These are phyloP conservation scores for Malus sylvestris DNA, from an alignment of 306 rosid genomes.

Conservation along the genomic window DNA sequence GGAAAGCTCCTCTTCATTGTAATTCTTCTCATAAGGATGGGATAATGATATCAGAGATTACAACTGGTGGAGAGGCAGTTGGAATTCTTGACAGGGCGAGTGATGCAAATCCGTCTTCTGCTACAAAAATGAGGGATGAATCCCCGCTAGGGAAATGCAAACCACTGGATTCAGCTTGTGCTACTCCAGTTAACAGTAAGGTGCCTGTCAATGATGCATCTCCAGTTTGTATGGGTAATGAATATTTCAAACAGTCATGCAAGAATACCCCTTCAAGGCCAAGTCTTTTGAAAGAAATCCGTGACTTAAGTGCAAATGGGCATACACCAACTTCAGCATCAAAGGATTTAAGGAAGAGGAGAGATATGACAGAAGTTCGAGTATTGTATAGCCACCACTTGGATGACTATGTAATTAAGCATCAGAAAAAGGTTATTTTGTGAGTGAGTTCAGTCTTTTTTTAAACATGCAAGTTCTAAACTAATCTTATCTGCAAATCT, in stretches of 20 bases:
- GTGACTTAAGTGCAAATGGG: constrained; percentile 39
- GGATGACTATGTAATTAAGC: constrained; percentile 62
- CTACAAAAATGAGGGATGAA: constrained; percentile 20
- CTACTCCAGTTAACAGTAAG: constrained; percentile 52
- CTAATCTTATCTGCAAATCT: constrained; percentile 19
- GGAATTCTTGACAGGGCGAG: constrained; percentile 10
- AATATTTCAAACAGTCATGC: constrained; percentile 55
- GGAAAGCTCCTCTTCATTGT: constrained; percentile 10
- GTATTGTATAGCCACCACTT: constrained; percentile 80
- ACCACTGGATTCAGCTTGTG: constrained; percentile 36
- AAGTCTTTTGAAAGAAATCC: constrained; percentile 55
- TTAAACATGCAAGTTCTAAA: constrained; percentile 9
- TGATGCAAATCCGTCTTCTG: constrained; percentile 14
- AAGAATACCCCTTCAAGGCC: constrained; percentile 29
- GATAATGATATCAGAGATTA: constrained; percentile 9
- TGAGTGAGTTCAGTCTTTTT: constrained; percentile 5
- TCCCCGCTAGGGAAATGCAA: constrained; percentile 38
- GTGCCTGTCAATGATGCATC: constrained; percentile 49
- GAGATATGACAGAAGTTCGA: constrained; percentile 63
- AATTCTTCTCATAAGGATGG: constrained; percentile 13
- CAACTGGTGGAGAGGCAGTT: background rate
- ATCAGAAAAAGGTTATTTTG: constrained; percentile 79
- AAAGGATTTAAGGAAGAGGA: constrained; percentile 77
- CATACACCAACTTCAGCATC: constrained; percentile 39
- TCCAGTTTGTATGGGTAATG: constrained; percentile 83